Evolutionary conservation across 1,284 basidiomycete genomes (phyloP), one percentile per base, ranked within the genome.

Genomic region (Sporisorium iseilematis-ciliati): DNA sequence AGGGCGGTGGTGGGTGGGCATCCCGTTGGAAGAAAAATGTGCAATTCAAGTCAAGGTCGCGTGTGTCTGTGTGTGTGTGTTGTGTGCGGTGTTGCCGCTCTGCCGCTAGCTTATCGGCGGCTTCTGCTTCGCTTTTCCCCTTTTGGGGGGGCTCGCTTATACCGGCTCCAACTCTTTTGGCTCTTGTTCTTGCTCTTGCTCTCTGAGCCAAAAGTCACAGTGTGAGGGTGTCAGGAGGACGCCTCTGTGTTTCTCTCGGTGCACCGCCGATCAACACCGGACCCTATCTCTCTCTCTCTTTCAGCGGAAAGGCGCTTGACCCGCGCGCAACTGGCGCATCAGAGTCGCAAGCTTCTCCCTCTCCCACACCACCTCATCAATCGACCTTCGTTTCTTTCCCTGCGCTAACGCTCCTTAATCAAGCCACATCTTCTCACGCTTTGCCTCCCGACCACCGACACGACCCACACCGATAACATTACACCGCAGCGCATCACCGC

Each of bases 211-310:
- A 23, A 25, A 20, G 42, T n/a, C n/a, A n/a, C n/a, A n/a, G n/a
- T n/a, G n/a, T n/a, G n/a, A n/a, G n/a, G 1, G 21, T 25, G 12
- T 45, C 23, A 26, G 23, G 10, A 23, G 20, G 7, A 20, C 42
- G 7, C 23, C 42, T 46, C 35, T 38, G 2, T 26, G 2, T 26
- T 46, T 35, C 26, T 25, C 51, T 67, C 59, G 65, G 65, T 33
- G 45, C 55, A 38, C 59, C 65, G 59, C 56, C 65, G 65, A 68
- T 58, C 60, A 58, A 63, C 35, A 50, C 56, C 60, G 66, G 58
- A 21, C 42, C 23, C 46, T 55, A 29, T 58, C 25, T 48, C 35
- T n/a, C 29, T 21, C n/a, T 40, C 11, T n/a, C 12, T 20, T 20
- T 54, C 12, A 46, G 35, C 2, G 33, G 14, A 14, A 3, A 16